phyloP scores from a whole-genome alignment of 495 filamentous ascomycete genomes.

The Ramalina intermedia region DNA sequence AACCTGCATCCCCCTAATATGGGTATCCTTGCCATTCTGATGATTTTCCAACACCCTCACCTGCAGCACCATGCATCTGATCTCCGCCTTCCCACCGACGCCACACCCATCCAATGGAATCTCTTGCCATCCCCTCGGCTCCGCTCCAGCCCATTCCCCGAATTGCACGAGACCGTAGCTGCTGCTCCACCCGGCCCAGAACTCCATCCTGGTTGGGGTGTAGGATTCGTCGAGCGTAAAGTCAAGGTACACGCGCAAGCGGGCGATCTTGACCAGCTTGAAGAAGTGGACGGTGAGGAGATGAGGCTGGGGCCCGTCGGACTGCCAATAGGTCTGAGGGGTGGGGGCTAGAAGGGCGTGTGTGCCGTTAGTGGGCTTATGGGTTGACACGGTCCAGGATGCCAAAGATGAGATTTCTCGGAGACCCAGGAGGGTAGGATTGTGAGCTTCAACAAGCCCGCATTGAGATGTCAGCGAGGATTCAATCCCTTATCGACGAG shows the following conservation, averaged over 20 bases:
- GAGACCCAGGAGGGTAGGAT: constrained; percentile 23
- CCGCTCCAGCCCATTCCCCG: constrained; percentile 55
- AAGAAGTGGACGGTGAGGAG: constrained; percentile 90
- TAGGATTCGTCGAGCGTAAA: constrained; percentile 88
- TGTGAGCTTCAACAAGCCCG: constrained; percentile 2
- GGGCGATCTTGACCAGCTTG: constrained; percentile 73
- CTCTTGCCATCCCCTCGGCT: constrained; percentile 80
- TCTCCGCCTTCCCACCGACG: constrained; percentile 37
- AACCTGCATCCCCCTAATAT: constrained; percentile 85
- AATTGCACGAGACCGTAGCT: constrained; percentile 79
- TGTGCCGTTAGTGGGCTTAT: constrained; percentile 83
- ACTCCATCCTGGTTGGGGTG: constrained; percentile 84
- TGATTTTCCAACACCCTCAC: constrained; percentile 86
- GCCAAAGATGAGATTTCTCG: constrained; percentile 93
- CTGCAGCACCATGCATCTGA: constrained; percentile 76
- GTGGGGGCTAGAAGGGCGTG: constrained; percentile 71
- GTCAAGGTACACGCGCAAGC: constrained; percentile 76
- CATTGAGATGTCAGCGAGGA: background rate
- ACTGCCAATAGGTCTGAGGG: constrained; percentile 81
- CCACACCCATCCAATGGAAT: constrained; percentile 59
- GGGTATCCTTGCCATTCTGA: constrained; percentile 98
- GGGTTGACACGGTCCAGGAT: constrained; percentile 79
- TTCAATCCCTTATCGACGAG: background rate
- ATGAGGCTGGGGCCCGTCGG: constrained; percentile 91
- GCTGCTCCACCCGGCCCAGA: constrained; percentile 65